phyloP scores from a whole-genome alignment of 2,329 filamentous ascomycete genomes.

The Colletotrichum tanaceti region DNA sequence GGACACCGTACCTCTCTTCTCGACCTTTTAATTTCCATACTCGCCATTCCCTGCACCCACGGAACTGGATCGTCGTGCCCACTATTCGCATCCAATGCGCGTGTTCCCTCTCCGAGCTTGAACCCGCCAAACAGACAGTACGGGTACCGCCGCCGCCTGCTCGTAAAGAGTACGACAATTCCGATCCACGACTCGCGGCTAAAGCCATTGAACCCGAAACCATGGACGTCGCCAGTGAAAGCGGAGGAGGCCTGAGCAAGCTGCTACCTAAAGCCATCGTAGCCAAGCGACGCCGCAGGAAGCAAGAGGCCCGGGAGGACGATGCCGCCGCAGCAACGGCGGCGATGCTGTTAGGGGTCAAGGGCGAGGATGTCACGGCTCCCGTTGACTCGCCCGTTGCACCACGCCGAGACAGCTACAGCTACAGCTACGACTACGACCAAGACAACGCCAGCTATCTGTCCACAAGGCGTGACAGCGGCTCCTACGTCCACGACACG shows the following conservation, averaged over 20 bases:
- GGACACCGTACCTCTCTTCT: not conserved
- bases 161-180: slow-evolving; percentile 30
- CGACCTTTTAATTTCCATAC: slow-evolving; percentile 34
- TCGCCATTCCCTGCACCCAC: slow-evolving; percentile 7
- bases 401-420: slow-evolving; percentile 42
- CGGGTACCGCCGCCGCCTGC: not conserved
- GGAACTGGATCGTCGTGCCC: slow-evolving; percentile 28
- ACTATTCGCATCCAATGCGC: slow-evolving; percentile 32
- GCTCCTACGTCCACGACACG: slow-evolving; percentile 50
- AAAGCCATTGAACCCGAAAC: not conserved
- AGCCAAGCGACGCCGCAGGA: slow-evolving; percentile 61
- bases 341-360: slow-evolving; percentile 41
- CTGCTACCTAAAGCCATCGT: slow-evolving; percentile 65
- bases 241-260: slow-evolving; percentile 54
- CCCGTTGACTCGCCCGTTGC: slow-evolving; percentile 21
- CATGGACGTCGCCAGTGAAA: slow-evolving; percentile 28
- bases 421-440: too few species aligned
- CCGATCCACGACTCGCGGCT: slow-evolving; percentile 6
- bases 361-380: slow-evolving; percentile 36
- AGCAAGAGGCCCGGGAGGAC: slow-evolving; percentile 56
- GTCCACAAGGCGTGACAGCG: slow-evolving; percentile 53
- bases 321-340: slow-evolving; percentile 40
- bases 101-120: slow-evolving; percentile 27
- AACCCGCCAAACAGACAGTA: slow-evolving; percentile 19
- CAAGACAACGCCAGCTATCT: slow-evolving; percentile 46